Evolutionary conservation across 2,329 filamentous ascomycete genomes (phyloP).

Genomic region (Phymatotrichopsis omnivora): DNA sequence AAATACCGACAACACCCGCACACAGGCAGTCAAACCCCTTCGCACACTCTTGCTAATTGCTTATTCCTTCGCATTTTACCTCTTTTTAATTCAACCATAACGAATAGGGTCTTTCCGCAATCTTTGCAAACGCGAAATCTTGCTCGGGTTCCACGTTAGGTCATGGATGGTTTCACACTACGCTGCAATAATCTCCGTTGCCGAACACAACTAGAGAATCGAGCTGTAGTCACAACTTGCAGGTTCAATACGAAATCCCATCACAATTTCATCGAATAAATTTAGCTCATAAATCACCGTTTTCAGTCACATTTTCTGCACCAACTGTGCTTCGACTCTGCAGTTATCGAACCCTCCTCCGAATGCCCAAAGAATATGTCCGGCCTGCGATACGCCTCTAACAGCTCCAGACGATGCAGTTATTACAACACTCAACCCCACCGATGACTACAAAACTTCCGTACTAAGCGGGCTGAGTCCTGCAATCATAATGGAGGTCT

Average conservation of each 20-base stretch:
- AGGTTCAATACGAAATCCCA: constrained; percentile 42
- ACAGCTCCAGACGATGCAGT: constrained; percentile 65
- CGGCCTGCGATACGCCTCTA: constrained; percentile 62
- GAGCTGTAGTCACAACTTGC: constrained; percentile 80
- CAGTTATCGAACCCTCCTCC: constrained; percentile 49
- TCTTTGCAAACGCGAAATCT: too few relatives aligned
- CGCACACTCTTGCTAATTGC: too few relatives aligned
- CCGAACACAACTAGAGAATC: constrained; percentile 54
- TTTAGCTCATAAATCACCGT: constrained; percentile 14
- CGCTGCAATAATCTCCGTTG: constrained; percentile 76
- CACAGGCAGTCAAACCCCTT: too few relatives aligned
- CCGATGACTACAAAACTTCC: constrained; percentile 82
- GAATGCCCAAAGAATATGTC: constrained; percentile 49
- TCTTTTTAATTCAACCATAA: too few relatives aligned
- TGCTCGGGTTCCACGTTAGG: too few relatives aligned
- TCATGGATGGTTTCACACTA: constrained; percentile 40
- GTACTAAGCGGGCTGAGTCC: constrained; percentile 75
- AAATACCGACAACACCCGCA: too few relatives aligned
- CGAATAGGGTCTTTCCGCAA: too few relatives aligned
- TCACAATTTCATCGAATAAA: neutral
- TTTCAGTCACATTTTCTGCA: constrained; percentile 72
- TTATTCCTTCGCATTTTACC: too few relatives aligned
- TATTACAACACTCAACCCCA: constrained; percentile 60
- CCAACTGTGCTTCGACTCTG: constrained; percentile 56
- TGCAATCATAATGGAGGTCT: constrained; percentile 74